Percentiles rank a stretch among this genome's conserved stretches.
Evolutionary conservation across 768 basidiomycete species (phyloP).

Genomic region (Russula dissimulans): DNA sequence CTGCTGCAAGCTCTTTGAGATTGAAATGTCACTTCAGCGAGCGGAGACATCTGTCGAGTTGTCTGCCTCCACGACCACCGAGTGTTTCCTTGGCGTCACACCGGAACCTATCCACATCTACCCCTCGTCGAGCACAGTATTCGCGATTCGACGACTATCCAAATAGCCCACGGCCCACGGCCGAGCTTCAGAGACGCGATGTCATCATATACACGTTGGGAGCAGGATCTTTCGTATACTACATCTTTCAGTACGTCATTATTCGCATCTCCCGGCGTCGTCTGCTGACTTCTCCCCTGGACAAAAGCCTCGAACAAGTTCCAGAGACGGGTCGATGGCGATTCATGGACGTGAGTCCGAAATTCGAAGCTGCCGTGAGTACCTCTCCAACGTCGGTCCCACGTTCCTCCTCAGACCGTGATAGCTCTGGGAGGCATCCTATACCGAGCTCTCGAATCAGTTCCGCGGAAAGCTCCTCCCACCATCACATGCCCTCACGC

Average conservation of each 20-base stretch:
- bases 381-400: neutral
- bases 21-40: neutral
- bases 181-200: neutral
- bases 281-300: neutral
- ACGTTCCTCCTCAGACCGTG: neutral
- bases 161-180: neutral
- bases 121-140: constrained; percentile 11
- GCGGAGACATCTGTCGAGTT: neutral
- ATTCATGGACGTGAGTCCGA: constrained; percentile 70
- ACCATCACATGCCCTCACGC: constrained; percentile 51
- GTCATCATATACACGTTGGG: constrained; percentile 18
- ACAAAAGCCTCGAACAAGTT: constrained; percentile 65
- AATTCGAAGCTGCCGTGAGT: constrained; percentile 47
- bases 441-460: constrained; percentile 41
- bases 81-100: neutral
- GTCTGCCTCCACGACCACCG: neutral
- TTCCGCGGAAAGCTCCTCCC: constrained; percentile 52
- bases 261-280: neutral
- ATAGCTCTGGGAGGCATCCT: constrained; percentile 37
- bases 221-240: constrained; percentile 22
- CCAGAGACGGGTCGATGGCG: constrained; percentile 82
- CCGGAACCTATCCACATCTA: neutral
- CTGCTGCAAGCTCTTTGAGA: too few species aligned
- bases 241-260: constrained; percentile 27
- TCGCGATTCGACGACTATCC: constrained; percentile 12